Evolutionary conservation across 495 filamentous ascomycete genomes (phyloP).

Genomic region (Jackrogersella multiformis): DNA sequence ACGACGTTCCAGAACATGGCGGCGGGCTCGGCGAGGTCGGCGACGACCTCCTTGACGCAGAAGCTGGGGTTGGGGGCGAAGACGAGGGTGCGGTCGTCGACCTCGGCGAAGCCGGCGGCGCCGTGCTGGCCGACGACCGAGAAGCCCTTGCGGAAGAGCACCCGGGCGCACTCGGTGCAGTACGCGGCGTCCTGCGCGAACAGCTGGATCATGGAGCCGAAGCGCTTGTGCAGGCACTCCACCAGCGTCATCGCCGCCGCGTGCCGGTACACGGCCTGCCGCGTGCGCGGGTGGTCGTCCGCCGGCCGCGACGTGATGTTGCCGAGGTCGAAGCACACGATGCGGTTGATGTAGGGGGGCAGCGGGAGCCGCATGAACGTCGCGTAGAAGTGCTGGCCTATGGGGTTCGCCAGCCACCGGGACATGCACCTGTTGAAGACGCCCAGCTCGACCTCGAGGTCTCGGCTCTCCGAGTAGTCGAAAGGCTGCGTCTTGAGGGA

Average conservation of each 20-base stretch:
- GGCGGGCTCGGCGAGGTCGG: conserved; percentile 25
- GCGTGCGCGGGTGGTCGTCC: not conserved
- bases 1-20: conserved; percentile 36
- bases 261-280: conserved; percentile 17
- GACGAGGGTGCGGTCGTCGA: conserved; percentile 29
- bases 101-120: conserved; percentile 21
- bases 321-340: conserved; percentile 38
- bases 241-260: conserved; percentile 9
- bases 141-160: conserved; percentile 23
- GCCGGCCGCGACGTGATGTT: conserved; percentile 7
- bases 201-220: conserved; percentile 12
- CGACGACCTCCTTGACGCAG: conserved; percentile 37
- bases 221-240: conserved; percentile 19
- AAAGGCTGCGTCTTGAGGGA: conserved; percentile 3
- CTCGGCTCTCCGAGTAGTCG: not conserved
- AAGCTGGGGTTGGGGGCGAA: conserved; percentile 23
- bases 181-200: conserved; percentile 28
- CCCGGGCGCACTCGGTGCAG: conserved; percentile 4
- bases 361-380: conserved; percentile 28
- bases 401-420: conserved; percentile 4
- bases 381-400: conserved; percentile 22
- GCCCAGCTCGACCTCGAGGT: not conserved
- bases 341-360: conserved; percentile 25
- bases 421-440: not conserved
- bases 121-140: conserved; percentile 26